Conservation (phyloP, 2,329 filamentous ascomycete genomes). For the Emydomyces testavorans region DNA sequence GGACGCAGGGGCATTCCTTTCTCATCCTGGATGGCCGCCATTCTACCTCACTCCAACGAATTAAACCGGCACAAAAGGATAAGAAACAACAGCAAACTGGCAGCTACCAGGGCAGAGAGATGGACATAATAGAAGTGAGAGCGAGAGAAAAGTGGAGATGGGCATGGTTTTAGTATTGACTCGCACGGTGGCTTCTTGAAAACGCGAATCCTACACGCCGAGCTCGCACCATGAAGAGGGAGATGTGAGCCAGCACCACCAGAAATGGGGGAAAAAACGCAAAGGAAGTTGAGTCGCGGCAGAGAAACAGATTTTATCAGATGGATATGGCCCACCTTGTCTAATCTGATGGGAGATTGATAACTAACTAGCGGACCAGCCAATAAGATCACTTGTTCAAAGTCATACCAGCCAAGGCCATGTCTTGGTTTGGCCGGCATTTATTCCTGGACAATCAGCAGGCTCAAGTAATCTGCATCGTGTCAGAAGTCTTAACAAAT, state of each 20-base stretch:
- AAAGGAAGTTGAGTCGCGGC: not conserved
- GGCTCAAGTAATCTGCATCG: too few species aligned
- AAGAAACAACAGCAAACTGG: not conserved
- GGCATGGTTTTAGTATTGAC: too few species aligned
- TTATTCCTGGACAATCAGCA: too few species aligned
- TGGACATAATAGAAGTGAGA: not conserved
- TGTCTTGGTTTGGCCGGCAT: not conserved
- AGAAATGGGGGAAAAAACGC: not conserved
- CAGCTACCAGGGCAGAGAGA: not conserved
- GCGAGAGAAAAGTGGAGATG: not conserved
- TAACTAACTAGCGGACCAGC: not conserved
- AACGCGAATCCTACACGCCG: too few species aligned
- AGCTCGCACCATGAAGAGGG: too few species aligned
- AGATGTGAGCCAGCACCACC: too few species aligned
- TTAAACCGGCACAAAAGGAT: not conserved
- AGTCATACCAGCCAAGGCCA: not conserved
- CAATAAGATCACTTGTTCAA: slow-evolving; percentile 5
- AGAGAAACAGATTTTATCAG: slow-evolving; percentile 11
- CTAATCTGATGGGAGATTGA: slow-evolving; percentile 13
- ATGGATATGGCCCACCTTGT: slow-evolving; percentile 2
- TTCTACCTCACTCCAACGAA: not conserved
- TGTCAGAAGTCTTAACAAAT: too few species aligned
- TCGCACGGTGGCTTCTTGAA: too few species aligned
- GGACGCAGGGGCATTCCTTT: not conserved
- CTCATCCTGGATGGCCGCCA: not conserved